phyloP scores from a whole-genome alignment of 345 rosid species.

The Luvunga scandens region DNA sequence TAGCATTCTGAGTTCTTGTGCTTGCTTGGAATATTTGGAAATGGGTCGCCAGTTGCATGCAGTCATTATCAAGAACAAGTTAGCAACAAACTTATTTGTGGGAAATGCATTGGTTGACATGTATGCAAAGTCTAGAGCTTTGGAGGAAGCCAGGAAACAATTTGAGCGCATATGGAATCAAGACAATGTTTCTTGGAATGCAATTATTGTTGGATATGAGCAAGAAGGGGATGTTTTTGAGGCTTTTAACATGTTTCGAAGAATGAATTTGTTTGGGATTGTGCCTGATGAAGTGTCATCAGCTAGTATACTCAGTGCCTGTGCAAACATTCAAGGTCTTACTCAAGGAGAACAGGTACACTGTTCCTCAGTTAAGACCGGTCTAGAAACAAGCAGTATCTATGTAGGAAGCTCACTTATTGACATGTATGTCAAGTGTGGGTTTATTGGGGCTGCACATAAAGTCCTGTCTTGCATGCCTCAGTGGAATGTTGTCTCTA shows the following conservation, averaged over 20 bases:
- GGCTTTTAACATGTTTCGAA: constrained; percentile 67
- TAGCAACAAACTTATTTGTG: constrained; percentile 61
- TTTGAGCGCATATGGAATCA: constrained; percentile 56
- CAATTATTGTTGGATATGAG: constrained; percentile 84
- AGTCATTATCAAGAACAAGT: constrained; percentile 53
- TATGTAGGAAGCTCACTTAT: constrained; percentile 86
- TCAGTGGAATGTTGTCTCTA: constrained; percentile 57
- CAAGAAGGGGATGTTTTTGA: constrained; percentile 65
- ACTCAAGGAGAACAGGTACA: constrained; percentile 64
- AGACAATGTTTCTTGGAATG: constrained; percentile 88
- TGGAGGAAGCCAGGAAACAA: constrained; percentile 63
- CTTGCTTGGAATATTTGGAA: constrained; percentile 54
- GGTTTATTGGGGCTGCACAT: constrained; percentile 43
- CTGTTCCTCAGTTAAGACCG: constrained; percentile 61
- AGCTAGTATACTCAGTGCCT: constrained; percentile 76
- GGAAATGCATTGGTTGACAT: constrained; percentile 90
- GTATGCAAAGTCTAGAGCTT: constrained; percentile 85
- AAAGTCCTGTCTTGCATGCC: constrained; percentile 56
- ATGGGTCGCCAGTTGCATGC: constrained; percentile 76
- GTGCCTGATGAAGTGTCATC: constrained; percentile 78
- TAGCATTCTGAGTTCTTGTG: constrained; percentile 81
- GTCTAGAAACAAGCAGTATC: constrained; percentile 70
- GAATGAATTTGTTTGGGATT: constrained; percentile 49
- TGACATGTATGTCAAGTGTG: constrained; percentile 84
- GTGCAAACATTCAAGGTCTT: constrained; percentile 64